A percentile compares a stretch with the other conserved stretches of the same genome.
Conservation (phyloP, 1,139 yeast genomes). For the Groenewaldozyma auringiensis region DNA sequence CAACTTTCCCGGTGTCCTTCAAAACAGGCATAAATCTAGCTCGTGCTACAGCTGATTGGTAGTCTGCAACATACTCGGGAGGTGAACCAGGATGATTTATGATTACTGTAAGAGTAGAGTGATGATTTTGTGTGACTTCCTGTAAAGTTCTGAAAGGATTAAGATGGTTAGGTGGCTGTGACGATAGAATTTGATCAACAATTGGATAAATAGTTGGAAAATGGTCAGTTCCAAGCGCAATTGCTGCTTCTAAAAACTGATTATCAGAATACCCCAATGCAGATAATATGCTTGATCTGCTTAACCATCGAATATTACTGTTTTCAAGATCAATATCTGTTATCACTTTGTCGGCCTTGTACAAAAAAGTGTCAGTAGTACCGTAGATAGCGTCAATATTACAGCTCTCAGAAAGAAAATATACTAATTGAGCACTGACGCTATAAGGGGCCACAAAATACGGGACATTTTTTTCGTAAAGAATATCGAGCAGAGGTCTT, state of each 20-base stretch:
- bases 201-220: slow-evolving; percentile 62
- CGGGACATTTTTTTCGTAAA: slow-evolving; percentile 51
- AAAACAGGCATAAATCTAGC: slow-evolving; percentile 61
- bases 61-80: slow-evolving; percentile 33
- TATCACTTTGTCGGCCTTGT: slow-evolving; percentile 59
- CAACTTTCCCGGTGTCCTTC: slow-evolving; percentile 61
- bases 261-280: slow-evolving; percentile 54
- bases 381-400: slow-evolving; percentile 75
- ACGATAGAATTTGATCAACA: slow-evolving; percentile 31
- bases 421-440: slow-evolving; percentile 75
- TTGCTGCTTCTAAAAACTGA: slow-evolving; percentile 66
- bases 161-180: slow-evolving; percentile 29
- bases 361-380: slow-evolving; percentile 68
- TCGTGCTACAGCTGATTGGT: slow-evolving; percentile 47
- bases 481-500: slow-evolving; percentile 46
- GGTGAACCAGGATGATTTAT: slow-evolving; percentile 25
- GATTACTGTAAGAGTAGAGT: slow-evolving; percentile 37
- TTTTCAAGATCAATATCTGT: slow-evolving; percentile 61
- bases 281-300: slow-evolving; percentile 48
- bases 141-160: slow-evolving; percentile 34
- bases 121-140: slow-evolving; percentile 39
- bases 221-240: slow-evolving; percentile 70
- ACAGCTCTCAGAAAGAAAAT: slow-evolving; percentile 35
- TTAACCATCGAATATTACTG: slow-evolving; percentile 52
- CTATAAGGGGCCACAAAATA: slow-evolving; percentile 78